These are phyloP conservation scores for Hanseniaspora taiwanica DNA, from an alignment of 805 yeast genomes.

Conservation along the genomic window DNA sequence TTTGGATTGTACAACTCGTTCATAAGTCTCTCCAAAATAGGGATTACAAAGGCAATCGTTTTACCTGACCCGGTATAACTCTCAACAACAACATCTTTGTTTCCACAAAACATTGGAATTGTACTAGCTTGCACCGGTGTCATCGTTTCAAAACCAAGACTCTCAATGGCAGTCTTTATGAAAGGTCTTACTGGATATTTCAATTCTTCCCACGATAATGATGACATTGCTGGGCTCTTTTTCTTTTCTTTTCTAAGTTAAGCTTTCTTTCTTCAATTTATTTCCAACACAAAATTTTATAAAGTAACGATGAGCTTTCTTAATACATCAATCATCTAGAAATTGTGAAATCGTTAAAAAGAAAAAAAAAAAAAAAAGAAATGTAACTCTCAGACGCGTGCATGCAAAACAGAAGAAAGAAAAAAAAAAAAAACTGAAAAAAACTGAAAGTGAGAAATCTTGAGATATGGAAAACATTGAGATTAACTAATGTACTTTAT, in stretches of 20 bases:
- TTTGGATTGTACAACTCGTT: conserved; percentile 16
- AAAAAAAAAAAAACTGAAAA: not conserved
- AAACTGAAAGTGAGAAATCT: too few relatives aligned
- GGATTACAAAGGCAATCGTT: conserved; percentile 80
- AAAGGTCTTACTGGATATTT: conserved; percentile 48
- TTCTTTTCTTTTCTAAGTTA: too few relatives aligned
- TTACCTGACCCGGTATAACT: conserved; percentile 99
- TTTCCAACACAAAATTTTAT: too few relatives aligned
- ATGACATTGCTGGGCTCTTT: conserved; percentile 9
- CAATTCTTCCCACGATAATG: conserved; percentile 51
- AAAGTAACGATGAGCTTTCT: too few relatives aligned
- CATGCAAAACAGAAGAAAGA: too few relatives aligned
- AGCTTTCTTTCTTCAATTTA: too few relatives aligned
- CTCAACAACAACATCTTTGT: conserved; percentile 83
- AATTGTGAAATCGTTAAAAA: too few relatives aligned
- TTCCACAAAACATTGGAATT: conserved; percentile 67
- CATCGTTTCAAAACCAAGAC: conserved; percentile 68
- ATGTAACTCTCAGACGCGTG: too few relatives aligned
- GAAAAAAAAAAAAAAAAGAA: too few relatives aligned
- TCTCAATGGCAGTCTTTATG: conserved; percentile 53
- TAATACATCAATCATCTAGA: too few relatives aligned
- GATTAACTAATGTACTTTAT: not conserved
- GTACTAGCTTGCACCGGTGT: conserved; percentile 97
- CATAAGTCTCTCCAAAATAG: conserved; percentile 54
- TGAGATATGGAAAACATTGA: not conserved